Evolutionary conservation across 306 rosid genomes (phyloP).

Genomic region (Dalbergia oliveri): DNA sequence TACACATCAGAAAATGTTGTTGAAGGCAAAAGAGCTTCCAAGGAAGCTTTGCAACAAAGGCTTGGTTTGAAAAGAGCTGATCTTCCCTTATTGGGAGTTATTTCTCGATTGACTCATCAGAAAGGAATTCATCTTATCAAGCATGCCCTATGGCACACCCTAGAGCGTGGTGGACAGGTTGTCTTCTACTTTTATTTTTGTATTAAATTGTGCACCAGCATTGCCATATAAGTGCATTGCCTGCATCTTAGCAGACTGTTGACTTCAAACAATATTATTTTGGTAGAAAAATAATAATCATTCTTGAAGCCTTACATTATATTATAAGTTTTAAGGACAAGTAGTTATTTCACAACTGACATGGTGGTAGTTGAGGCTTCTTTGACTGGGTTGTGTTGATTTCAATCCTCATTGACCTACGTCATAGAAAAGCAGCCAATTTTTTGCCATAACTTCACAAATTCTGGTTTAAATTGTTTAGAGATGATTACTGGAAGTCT

Average conservation of each 20-base stretch:
- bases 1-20: constrained; percentile 93
- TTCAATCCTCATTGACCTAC: neutral
- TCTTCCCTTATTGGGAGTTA: constrained; percentile 86
- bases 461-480: neutral
- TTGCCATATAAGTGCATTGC: neutral
- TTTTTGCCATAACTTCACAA: too few species aligned
- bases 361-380: neutral
- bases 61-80: constrained; percentile 76
- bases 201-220: neutral
- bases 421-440: neutral
- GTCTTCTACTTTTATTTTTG: constrained; percentile 29
- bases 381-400: neutral
- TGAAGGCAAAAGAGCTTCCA: constrained; percentile 93
- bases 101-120: constrained; percentile 91
- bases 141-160: constrained; percentile 80
- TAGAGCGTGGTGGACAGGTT: constrained; percentile 96
- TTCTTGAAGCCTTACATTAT: constrained; percentile 4
- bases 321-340: neutral
- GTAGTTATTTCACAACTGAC: constrained; percentile 7
- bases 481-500: neutral
- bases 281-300: neutral
- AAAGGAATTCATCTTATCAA: constrained; percentile 99
- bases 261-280: neutral
- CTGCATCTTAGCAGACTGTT: neutral
- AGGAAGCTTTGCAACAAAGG: constrained; percentile 86